phyloP scores from a whole-genome alignment of 805 yeast species.

The Saturnispora hagleri region DNA sequence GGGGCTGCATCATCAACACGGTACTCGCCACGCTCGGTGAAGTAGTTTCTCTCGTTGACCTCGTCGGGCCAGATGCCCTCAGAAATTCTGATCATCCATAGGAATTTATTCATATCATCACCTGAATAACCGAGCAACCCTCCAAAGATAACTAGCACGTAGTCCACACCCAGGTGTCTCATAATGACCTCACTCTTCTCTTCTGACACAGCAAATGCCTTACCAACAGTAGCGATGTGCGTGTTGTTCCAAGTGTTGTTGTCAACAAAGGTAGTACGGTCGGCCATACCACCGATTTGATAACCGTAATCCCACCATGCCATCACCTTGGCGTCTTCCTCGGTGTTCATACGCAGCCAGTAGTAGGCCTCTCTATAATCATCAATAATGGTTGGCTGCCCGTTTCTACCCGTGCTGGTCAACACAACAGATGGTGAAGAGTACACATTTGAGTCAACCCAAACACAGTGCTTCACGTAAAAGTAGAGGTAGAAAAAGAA shows the following conservation, averaged over 20 bases:
- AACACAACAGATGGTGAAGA: constrained; percentile 97
- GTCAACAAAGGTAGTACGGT: constrained; percentile 94
- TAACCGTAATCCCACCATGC: constrained; percentile 99
- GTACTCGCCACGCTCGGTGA: constrained; percentile 81
- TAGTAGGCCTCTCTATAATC: constrained; percentile 98
- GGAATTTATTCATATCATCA: constrained; percentile 90
- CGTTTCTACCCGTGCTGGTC: constrained; percentile 77
- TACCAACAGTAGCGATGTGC: constrained; percentile 98
- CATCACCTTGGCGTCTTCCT: constrained; percentile 92
- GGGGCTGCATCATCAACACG: constrained; percentile 78
- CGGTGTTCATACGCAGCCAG: constrained; percentile 97
- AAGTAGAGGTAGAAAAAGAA: constrained; percentile 66
- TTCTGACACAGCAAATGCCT: constrained; percentile 89
- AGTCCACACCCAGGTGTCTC: constrained; percentile 89
- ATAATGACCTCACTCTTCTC: constrained; percentile 82
- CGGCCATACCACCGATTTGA: constrained; percentile 99
- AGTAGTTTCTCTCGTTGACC: constrained; percentile 73
- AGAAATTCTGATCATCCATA: constrained; percentile 99
- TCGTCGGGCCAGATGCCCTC: constrained; percentile 99
- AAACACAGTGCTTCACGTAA: constrained; percentile 91
- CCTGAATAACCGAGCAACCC: constrained; percentile 91
- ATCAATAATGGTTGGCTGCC: constrained; percentile 76
- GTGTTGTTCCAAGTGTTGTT: constrained; percentile 99
- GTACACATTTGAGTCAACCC: constrained; percentile 94
- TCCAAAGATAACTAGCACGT: constrained; percentile 87